A percentile compares a stretch with the other conserved stretches of the same genome.
These are phyloP conservation scores for Trichoderma erinaceum DNA, from an alignment of 495 filamentous ascomycete species.

Conservation along the genomic window DNA sequence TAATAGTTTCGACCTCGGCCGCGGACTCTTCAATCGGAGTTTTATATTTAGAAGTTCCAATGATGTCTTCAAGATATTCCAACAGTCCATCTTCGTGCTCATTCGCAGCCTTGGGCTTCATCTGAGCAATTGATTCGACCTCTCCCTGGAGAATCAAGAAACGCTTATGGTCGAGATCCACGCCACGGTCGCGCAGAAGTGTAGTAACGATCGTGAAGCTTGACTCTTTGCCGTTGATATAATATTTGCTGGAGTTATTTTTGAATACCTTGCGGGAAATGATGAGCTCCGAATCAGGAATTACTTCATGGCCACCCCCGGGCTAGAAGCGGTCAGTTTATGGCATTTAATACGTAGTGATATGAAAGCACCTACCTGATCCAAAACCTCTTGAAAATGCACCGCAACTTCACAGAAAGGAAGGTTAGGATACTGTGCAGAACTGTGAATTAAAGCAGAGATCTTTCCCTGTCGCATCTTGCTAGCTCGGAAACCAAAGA, in stretches of 20 bases:
- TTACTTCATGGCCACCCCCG: slow-evolving; percentile 61
- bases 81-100: slow-evolving; percentile 95
- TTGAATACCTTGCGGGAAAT: slow-evolving; percentile 93
- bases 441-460: slow-evolving; percentile 95
- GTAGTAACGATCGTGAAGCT: slow-evolving; percentile 88
- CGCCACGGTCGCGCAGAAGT: slow-evolving; percentile 78
- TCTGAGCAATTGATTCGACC: slow-evolving; percentile 97
- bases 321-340: slow-evolving; percentile 38
- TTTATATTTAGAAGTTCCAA: slow-evolving; percentile 97
- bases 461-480: slow-evolving; percentile 99
- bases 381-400: slow-evolving; percentile 90
- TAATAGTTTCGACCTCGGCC: slow-evolving; percentile 72
- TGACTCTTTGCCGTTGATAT: slow-evolving; percentile 81
- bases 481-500: slow-evolving; percentile 96
- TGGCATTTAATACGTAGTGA: neutral
- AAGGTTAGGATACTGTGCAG: slow-evolving; percentile 74
- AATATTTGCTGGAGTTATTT: slow-evolving; percentile 96
- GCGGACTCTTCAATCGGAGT: slow-evolving; percentile 91
- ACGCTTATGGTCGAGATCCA: slow-evolving; percentile 96
- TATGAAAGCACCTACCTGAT: slow-evolving; percentile 45
- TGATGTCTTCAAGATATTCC: slow-evolving; percentile 97
- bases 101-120: slow-evolving; percentile 92
- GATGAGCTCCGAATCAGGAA: slow-evolving; percentile 76
- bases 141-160: slow-evolving; percentile 97
- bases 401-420: slow-evolving; percentile 92